Base-by-base conservation (phyloP, 495 filamentous ascomycete species). In the Pseudevernia furfuracea region DNA sequence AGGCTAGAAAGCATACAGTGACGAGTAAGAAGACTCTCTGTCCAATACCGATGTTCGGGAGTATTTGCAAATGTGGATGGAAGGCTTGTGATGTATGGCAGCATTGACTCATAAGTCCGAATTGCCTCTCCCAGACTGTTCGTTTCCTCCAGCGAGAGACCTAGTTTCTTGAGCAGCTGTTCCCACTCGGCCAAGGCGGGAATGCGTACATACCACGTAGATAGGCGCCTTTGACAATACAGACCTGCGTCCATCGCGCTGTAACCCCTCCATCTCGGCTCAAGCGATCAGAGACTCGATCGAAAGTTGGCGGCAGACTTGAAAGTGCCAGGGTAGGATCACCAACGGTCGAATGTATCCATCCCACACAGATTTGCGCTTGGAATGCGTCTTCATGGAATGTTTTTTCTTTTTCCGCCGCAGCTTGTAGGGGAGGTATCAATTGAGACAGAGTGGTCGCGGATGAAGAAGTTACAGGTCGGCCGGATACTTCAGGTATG, bases 361-460 rank as follows among this genome's bases (percentile, higher is more conserved):
- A 93, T 60, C 84, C 91, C 34, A 92, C 69, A 73, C 90, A 95
- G 49, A 91, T 84, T 63, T 83, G 85, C 25, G 89, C 90, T 72
- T 94, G 89, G 58, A 91, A 88, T 52, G 82, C 78, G 71, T 96
- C 91, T 75, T 92, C 84, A 36, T 74, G 74, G 60, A 81, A 74
- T 1, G 75, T 74, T 11, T 79, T 77, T 58, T 84, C 84, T 46
- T 79, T 78, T 46, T 90, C 85, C 65, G 92, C 85, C 5, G 84
- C 89, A 58, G 84, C 78, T 53, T 89, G 74, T 59, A 88, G 74
- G 37, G 75, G 69, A 1, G 83, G 81, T 60, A 86, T 79, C 36
- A 91, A 77, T 67, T 87, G 82, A 30, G 85, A 81, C 0, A 92
- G 78, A 46, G 80, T 74, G 11, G 81, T 76, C 4, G 83, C 63